Evolutionary conservation across 208 protist species (phyloP).

Genomic region (Hexamita inflata): DNA sequence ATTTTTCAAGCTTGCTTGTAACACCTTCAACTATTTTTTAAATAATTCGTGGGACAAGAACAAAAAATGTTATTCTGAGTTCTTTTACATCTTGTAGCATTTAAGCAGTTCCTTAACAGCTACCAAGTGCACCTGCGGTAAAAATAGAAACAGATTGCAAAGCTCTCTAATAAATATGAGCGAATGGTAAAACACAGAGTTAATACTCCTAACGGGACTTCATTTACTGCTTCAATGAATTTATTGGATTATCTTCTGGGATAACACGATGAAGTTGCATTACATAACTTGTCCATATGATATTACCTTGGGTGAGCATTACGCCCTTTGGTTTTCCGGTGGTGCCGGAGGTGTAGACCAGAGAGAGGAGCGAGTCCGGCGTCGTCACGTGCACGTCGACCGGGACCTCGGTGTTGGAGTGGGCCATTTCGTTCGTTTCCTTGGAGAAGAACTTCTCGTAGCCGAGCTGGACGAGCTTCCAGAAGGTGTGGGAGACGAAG

Average conservation of each 20-base stretch:
- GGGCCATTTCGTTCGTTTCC: background rate
- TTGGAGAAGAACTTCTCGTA: background rate
- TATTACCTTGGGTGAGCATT: constrained; percentile 11
- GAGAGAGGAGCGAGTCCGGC: constrained; percentile 11
- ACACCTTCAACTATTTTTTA: background rate
- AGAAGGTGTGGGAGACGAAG: background rate
- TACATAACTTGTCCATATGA: background rate
- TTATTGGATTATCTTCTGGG: background rate
- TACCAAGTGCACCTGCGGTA: background rate
- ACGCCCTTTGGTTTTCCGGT: constrained; percentile 29
- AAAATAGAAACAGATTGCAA: background rate
- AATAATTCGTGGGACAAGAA: background rate
- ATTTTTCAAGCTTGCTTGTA: background rate
- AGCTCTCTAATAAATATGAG: constrained; percentile 6
- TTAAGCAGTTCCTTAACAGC: background rate
- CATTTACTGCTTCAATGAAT: background rate
- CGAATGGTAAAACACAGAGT: background rate
- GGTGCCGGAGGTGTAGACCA: constrained; percentile 39
- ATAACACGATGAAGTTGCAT: background rate
- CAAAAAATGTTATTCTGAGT: background rate
- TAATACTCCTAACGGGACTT: background rate
- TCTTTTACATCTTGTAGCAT: background rate
- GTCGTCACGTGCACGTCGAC: background rate
- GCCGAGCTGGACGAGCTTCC: background rate
- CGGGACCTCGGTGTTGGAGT: background rate